phyloP scores from a whole-genome alignment of 345 rosid genomes.

The Abelmoschus esculentus region DNA sequence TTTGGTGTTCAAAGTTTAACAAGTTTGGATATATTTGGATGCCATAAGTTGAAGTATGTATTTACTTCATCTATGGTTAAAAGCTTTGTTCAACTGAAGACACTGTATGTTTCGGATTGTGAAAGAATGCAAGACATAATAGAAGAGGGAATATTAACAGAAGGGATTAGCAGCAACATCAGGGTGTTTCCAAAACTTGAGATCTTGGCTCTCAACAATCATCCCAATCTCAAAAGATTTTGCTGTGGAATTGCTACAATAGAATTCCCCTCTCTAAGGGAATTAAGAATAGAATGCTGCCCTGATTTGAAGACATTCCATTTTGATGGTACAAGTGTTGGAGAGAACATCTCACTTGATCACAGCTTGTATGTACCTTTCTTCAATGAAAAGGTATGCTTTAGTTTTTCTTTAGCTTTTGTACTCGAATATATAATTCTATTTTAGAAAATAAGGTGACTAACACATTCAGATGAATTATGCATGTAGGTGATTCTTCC shows the following conservation, averaged over 20 bases:
- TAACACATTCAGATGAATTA: too few species aligned
- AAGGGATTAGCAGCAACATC: not conserved
- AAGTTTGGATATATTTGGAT: not conserved
- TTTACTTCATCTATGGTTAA: not conserved
- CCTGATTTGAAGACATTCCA: not conserved
- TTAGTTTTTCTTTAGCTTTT: too few species aligned
- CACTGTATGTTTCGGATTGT: not conserved
- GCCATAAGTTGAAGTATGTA: not conserved
- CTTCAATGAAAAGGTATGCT: too few species aligned
- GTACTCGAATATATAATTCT: too few species aligned
- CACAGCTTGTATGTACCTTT: not conserved
- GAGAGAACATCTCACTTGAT: not conserved
- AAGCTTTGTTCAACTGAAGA: not conserved
- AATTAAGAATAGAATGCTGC: not conserved
- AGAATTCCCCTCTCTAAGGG: not conserved
- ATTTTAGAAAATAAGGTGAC: too few species aligned
- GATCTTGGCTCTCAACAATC: not conserved
- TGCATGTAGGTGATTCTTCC: too few species aligned
- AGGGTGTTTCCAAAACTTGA: not conserved
- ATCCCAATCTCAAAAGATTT: not conserved
- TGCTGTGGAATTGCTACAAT: not conserved
- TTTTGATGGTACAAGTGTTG: not conserved
- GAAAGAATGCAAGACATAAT: not conserved
- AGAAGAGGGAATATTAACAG: not conserved
- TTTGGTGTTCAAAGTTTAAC: not conserved